Percentiles rank a stretch among this genome's conserved stretches.
Evolutionary conservation across 2,329 filamentous ascomycete species (phyloP).

Genomic region (Penicillium sp.): DNA sequence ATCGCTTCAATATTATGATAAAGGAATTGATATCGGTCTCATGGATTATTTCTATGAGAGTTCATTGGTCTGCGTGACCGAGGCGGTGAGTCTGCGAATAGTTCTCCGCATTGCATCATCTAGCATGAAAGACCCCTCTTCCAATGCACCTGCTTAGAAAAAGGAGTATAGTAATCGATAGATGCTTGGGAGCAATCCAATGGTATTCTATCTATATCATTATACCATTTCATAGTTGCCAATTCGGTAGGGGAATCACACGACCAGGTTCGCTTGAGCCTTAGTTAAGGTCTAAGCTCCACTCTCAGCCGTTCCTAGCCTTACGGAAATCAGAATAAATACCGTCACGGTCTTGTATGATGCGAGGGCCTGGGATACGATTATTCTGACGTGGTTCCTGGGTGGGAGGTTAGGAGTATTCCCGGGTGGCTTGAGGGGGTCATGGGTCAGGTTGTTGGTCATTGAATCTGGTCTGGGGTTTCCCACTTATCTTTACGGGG

Average conservation of each 20-base stretch:
- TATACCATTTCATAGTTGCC: not conserved
- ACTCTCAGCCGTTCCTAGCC: constrained; percentile 8
- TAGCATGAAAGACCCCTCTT: not conserved
- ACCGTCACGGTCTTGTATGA: constrained; percentile 1
- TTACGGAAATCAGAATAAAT: not conserved
- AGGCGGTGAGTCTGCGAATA: constrained; percentile 16
- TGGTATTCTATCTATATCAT: not conserved
- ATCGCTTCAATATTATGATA: not conserved
- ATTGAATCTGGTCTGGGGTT: not conserved
- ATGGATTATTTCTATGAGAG: constrained; percentile 12
- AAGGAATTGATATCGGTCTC: not conserved
- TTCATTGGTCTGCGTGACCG: constrained; percentile 13
- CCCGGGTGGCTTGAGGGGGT: not conserved
- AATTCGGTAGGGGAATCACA: not conserved
- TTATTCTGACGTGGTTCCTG: constrained; percentile 10
- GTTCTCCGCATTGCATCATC: constrained; percentile 24
- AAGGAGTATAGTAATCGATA: not conserved
- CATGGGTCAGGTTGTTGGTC: not conserved
- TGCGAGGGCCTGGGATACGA: not conserved
- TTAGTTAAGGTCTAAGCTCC: constrained; percentile 2
- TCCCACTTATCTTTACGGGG: not conserved
- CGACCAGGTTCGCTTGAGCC: not conserved
- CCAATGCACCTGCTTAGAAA: not conserved
- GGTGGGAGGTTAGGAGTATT: not conserved
- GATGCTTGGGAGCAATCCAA: not conserved